Evolutionary conservation across 1,139 yeast species (phyloP), one percentile per base, ranked within the genome.

Genomic region (Meyerozyma smithsonii): DNA sequence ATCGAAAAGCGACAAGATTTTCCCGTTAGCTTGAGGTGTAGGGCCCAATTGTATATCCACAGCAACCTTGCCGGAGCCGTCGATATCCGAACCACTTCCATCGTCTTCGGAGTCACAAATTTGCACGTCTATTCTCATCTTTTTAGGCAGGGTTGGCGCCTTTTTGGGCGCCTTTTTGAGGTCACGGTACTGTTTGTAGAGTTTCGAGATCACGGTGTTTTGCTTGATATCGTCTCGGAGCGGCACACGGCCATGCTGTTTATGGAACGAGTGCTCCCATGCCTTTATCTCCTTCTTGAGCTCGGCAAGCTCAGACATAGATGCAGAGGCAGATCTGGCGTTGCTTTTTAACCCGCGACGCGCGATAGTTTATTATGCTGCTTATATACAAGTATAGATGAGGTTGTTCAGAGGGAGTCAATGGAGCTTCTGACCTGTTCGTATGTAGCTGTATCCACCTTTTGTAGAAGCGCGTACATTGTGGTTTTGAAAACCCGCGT

Each of bases 21-120:
- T 71, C 0, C 92, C 92, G 44, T 80, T 72, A 8, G 84, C 70
- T 47, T 83, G 90, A 0, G 92, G 92, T 0, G 92, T 84, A 0
- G 92, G 92, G 0, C 90, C 90, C 14, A 83, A 55, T 45, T 77
- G 82, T 1, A 57, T 56, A 12, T 49, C 42, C 2, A 49, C 33
- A 7, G 38, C 34, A 11, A 26, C 32, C 16, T 28, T 20, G 11
- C 10, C 8, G 11, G 35, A 11, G n/a, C 20, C 17, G 10, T 35
- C 25, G 15, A 26, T 40, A 20, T 35, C 35, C 10, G 30, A 18
- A 12, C 36, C 43, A 32, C 20, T 25, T 25, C 38, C 43, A 11
- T 34, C 40, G 12, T 30, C 32, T 16, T 41, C 33, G 2, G 43
- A 28, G n/a, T 39, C 35, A 12, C 28, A 14, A 19, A 42, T 36